phyloP scores from a whole-genome alignment of 805 yeast genomes.

The Ogataea ramenticola region DNA sequence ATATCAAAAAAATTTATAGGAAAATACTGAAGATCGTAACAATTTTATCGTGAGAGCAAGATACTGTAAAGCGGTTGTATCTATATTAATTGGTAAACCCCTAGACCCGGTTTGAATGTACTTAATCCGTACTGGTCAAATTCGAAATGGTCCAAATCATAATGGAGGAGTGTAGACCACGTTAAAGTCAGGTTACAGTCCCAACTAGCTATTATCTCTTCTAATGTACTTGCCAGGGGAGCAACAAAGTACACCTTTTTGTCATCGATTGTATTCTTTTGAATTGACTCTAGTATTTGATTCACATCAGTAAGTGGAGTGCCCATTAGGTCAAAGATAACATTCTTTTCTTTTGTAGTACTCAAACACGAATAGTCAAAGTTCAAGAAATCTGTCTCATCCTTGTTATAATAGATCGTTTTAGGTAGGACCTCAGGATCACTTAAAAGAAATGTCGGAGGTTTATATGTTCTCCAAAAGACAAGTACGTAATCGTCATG shows the following conservation, averaged over 20 bases:
- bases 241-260: slow-evolving; percentile 16
- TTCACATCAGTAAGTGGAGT: neutral
- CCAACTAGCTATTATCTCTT: neutral
- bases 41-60: too few species aligned
- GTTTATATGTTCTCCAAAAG: slow-evolving; percentile 94
- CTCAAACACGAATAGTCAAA: neutral
- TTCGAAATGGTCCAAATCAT: slow-evolving; percentile 74
- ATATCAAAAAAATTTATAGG: neutral
- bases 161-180: slow-evolving; percentile 37
- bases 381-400: slow-evolving; percentile 11
- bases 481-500: slow-evolving; percentile 35
- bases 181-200: neutral
- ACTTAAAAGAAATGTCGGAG: slow-evolving; percentile 73
- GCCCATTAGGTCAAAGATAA: slow-evolving; percentile 41
- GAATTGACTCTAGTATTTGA: neutral
- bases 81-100: slow-evolving; percentile 30
- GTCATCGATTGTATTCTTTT: neutral
- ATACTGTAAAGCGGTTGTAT: neutral
- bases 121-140: slow-evolving; percentile 27
- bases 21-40: neutral
- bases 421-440: neutral
- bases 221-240: slow-evolving; percentile 21
- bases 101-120: slow-evolving; percentile 58
- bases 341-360: slow-evolving; percentile 5
- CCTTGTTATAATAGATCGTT: slow-evolving; percentile 10